Conservation (phyloP, 805 yeast genomes). For the Hanseniaspora clermontiae region DNA sequence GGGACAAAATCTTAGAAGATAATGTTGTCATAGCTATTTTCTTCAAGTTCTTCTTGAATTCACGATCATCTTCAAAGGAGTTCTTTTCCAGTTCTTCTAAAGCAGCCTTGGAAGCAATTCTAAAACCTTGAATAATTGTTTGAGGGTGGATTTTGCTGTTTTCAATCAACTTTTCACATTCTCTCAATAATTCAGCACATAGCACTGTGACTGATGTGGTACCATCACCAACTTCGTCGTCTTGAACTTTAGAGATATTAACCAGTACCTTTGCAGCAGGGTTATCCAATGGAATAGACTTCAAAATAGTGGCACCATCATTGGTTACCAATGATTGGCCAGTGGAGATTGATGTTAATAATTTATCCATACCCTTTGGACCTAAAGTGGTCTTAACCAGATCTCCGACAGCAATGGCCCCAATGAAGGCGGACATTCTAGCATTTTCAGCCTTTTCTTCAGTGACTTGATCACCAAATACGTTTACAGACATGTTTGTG, state of each 20-base stretch:
- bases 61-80: constrained; percentile 45
- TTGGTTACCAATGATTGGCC: constrained; percentile 76
- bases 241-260: constrained; percentile 90
- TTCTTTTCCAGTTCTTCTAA: constrained; percentile 59
- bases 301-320: constrained; percentile 95
- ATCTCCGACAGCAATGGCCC: constrained; percentile 98
- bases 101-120: constrained; percentile 82
- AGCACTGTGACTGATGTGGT: constrained; percentile 91
- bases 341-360: constrained; percentile 74
- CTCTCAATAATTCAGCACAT: constrained; percentile 81
- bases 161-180: constrained; percentile 85
- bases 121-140: constrained; percentile 88
- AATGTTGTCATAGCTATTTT: constrained; percentile 88
- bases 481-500: constrained; percentile 46
- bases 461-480: constrained; percentile 92
- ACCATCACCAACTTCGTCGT: constrained; percentile 97
- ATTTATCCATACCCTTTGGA: constrained; percentile 97
- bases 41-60: constrained; percentile 62
- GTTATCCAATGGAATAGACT: constrained; percentile 86
- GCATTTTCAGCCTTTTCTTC: constrained; percentile 98
- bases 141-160: constrained; percentile 87
- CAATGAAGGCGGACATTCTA: constrained; percentile 91
- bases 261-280: constrained; percentile 96
- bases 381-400: constrained; percentile 88
- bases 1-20: constrained; percentile 86